Evolutionary conservation across 192 early-diverging fungal genomes (phyloP).

Genomic region (Linnemannia schmuckeri): DNA sequence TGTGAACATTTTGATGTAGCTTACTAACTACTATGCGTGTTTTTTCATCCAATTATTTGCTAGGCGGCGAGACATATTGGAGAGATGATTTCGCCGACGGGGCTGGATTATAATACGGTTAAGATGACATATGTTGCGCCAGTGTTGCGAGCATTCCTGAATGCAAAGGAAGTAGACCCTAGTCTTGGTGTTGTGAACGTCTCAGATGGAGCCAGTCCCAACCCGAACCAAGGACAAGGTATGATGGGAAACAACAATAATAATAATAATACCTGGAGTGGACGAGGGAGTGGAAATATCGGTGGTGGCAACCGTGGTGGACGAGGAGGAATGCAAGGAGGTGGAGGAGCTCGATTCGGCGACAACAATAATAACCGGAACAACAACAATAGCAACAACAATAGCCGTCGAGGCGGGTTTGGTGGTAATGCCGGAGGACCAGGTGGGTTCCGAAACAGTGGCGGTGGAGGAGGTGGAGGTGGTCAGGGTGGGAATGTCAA

Average conservation of each 20-base stretch:
- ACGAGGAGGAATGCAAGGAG: constrained; percentile 15
- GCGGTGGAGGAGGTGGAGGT: background rate
- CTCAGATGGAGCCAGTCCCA: background rate
- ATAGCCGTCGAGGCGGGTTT: constrained; percentile 29
- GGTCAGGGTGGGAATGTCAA: background rate
- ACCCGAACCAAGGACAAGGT: background rate
- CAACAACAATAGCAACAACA: background rate
- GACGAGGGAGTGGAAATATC: constrained; percentile 20
- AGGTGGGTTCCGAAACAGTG: background rate
- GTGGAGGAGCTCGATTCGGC: background rate
- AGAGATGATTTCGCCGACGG: constrained; percentile 44
- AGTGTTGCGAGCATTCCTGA: background rate
- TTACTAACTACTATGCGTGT: background rate
- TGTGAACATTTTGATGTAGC: background rate
- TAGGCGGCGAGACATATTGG: constrained; percentile 45
- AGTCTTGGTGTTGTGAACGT: background rate
- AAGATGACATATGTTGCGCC: constrained; percentile 40
- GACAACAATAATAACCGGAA: constrained; percentile 15
- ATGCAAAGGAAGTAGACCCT: background rate
- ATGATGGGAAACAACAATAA: background rate
- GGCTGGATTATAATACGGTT: constrained; percentile 45
- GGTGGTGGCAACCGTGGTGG: constrained; percentile 13
- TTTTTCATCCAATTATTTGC: background rate
- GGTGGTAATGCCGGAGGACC: background rate
- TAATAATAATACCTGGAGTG: background rate